These are phyloP conservation scores for Triangularia verruculosa DNA, from an alignment of 2,329 filamentous ascomycete species.

Conservation along the genomic window DNA sequence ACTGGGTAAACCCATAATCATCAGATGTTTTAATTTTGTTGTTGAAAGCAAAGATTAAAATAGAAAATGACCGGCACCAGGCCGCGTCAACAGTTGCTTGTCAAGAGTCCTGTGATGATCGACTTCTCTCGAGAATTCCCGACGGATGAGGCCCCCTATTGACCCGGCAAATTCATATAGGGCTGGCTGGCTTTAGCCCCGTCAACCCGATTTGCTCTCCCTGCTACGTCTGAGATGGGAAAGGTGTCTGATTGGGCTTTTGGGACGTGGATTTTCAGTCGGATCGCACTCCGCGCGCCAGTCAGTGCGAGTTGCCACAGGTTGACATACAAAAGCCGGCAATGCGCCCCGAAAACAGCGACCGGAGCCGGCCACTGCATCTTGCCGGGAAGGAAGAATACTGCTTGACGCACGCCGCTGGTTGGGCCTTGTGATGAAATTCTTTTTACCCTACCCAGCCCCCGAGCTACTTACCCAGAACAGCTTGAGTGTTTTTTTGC, in stretches of 20 bases:
- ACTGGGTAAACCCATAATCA: neutral
- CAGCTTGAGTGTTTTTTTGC: conserved; percentile 8
- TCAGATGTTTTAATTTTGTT: neutral
- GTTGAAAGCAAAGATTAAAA: conserved; percentile 14
- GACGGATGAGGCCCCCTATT: conserved; percentile 22
- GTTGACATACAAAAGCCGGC: conserved; percentile 21
- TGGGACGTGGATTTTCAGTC: conserved; percentile 18
- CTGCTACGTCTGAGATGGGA: conserved; percentile 4
- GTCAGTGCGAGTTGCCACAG: conserved; percentile 13
- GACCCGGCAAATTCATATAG: conserved; percentile 24
- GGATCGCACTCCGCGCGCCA: conserved; percentile 5
- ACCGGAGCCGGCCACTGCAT: conserved; percentile 19
- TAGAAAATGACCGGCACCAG: conserved; percentile 16
- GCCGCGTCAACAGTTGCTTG: conserved; percentile 1
- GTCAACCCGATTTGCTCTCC: conserved; percentile 24
- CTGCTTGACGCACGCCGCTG: conserved; percentile 9
- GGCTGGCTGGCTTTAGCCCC: conserved; percentile 28
- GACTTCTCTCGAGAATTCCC: conserved; percentile 16
- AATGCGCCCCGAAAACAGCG: conserved; percentile 26
- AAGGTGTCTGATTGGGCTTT: conserved; percentile 10
- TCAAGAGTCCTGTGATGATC: neutral
- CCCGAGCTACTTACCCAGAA: neutral
- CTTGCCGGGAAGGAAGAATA: conserved; percentile 19
- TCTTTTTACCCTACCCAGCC: neutral
- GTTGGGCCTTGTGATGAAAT: neutral